Base-by-base conservation (phyloP, 805 yeast genomes). In the Candida boleticola region DNA sequence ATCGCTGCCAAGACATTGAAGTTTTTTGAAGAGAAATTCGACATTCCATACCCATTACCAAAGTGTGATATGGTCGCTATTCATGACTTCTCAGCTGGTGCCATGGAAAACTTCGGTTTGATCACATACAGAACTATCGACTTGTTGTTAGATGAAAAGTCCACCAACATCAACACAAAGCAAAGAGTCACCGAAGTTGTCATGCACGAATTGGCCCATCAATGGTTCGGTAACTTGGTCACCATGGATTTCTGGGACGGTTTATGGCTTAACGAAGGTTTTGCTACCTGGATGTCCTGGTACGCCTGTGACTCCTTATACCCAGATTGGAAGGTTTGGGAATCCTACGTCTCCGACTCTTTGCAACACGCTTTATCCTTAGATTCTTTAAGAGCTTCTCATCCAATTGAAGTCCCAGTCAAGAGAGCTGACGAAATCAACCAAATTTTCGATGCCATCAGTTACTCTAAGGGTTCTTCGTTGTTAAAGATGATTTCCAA, bases 221-320 rank as follows among this genome's bases (percentile, higher is more conserved):
- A 86, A 70, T 86, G 95, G 95, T 86, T 86, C 55, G 95, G 95
- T 59, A 83, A 86, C 64, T 73, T 86, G 64, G 95, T 86, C 46
- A 86, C 95, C 41, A 86, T 86, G 95, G 90, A 85, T 57, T 86
- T 88, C 83, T 86, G 95, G 95, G 88, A 85, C 63, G 92, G 88
- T 50, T 75, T 86, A 55, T 86, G 93, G 92, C 76, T 86, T 54
- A 86, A 86, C 60, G 95, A 86, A 68, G 92, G 93, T 36, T 87
- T 86, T 53, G 95, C 95, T 37, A 86, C 95, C 41, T 86, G 92
- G 88, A 85, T 84, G 84, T 85, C 92, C 3, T 86, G 92, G 89
- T 83, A 79, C 58, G 84, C 90, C 7, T 82, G 88, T 61, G 82
- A 85, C 64, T 65, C 80, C 36, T 75, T 85, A 56, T 80, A 77